Evolutionary conservation across 371 early-diverging fungal genomes (phyloP).

Genomic region (Mortierella sp.): DNA sequence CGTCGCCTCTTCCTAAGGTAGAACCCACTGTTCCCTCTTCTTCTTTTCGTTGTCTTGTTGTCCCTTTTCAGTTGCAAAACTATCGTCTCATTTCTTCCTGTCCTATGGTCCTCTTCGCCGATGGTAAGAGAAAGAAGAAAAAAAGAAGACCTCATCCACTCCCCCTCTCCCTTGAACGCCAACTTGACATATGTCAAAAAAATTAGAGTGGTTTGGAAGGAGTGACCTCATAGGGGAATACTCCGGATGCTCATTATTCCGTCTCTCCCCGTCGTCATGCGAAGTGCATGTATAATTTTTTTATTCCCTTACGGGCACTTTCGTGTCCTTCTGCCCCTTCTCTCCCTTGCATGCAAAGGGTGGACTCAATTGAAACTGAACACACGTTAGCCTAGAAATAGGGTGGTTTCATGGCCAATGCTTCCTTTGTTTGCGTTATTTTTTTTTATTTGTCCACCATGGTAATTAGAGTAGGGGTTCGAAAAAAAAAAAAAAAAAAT

Average conservation of each 20-base stretch:
- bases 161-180: not conserved
- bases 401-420: conserved; percentile 6
- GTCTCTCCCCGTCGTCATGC: conserved; percentile 17
- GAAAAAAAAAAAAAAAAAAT: conserved; percentile 2
- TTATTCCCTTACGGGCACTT: not conserved
- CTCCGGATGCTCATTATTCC: conserved; percentile 15
- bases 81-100: not conserved
- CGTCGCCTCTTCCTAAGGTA: not conserved
- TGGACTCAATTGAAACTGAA: not conserved
- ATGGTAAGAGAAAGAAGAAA: not conserved
- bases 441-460: not conserved
- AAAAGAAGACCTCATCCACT: not conserved
- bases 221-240: conserved; percentile 28
- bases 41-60: not conserved
- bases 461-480: not conserved
- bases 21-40: not conserved
- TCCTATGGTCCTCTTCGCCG: not conserved
- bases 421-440: conserved; percentile 2
- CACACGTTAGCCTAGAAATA: conserved; percentile 14
- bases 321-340: not conserved
- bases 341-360: not conserved
- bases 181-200: conserved; percentile 10
- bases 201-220: not conserved
- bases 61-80: not conserved
- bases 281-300: not conserved